Evolutionary conservation across 2,329 filamentous ascomycete species (phyloP).

Genomic region (Monosporascus sp.): DNA sequence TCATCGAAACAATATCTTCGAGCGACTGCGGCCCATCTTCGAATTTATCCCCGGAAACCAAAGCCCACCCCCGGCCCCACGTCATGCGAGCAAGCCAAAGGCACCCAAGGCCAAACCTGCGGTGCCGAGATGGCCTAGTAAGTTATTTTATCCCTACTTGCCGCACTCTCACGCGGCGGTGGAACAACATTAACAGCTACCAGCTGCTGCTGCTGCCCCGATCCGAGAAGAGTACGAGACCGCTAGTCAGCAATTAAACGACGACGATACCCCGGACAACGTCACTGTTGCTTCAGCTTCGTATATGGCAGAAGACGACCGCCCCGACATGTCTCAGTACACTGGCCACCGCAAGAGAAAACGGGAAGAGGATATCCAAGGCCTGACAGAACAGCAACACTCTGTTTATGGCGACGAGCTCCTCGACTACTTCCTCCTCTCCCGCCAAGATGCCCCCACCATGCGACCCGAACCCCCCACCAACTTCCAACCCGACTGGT

Average conservation of each 20-base stretch:
- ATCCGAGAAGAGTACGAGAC: constrained; percentile 60
- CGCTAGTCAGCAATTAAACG: constrained; percentile 57
- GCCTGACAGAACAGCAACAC: constrained; percentile 74
- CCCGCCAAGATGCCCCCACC: constrained; percentile 70
- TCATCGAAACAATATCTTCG: constrained; percentile 78
- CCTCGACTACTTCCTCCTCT: constrained; percentile 91
- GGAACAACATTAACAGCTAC: constrained; percentile 14
- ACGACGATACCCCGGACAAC: constrained; percentile 79
- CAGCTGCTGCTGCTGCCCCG: constrained; percentile 33
- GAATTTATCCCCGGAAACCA: constrained; percentile 79
- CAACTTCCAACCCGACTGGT: constrained; percentile 82
- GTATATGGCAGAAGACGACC: constrained; percentile 78
- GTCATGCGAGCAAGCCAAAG: constrained; percentile 85
- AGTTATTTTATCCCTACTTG: constrained; percentile 12
- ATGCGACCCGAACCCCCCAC: constrained; percentile 72
- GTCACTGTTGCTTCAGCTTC: constrained; percentile 78
- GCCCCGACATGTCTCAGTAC: constrained; percentile 63
- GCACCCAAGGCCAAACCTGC: constrained; percentile 58
- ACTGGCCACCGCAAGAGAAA: constrained; percentile 71
- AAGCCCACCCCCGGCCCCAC: constrained; percentile 88
- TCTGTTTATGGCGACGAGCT: constrained; percentile 88
- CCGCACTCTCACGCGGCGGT: background rate
- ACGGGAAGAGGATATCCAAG: constrained; percentile 58
- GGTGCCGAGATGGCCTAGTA: constrained; percentile 55
- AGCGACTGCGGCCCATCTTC: constrained; percentile 81